phyloP scores from a whole-genome alignment of 352 stramenopile species.

The Pythium dissimile region DNA sequence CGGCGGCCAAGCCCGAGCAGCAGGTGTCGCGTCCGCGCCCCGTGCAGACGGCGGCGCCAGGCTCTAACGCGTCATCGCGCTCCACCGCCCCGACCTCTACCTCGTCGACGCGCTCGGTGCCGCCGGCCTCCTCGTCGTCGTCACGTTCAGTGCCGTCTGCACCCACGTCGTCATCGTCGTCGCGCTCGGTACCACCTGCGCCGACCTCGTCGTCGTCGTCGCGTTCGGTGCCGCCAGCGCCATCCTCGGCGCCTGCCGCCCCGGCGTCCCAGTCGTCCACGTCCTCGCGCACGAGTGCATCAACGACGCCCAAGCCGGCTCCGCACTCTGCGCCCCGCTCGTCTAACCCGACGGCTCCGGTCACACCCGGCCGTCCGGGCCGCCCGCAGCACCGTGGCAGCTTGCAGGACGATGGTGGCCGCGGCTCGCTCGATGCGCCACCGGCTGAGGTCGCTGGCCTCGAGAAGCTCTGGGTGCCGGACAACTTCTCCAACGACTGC shows the following conservation, averaged over 20 bases:
- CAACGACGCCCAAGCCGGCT: slow-evolving; percentile 4
- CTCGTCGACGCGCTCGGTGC: neutral
- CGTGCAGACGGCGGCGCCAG: slow-evolving; percentile 16
- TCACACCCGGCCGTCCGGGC: neutral
- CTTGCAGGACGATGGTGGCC: slow-evolving; percentile 24
- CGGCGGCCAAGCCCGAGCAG: slow-evolving; percentile 21
- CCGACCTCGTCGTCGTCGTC: neutral
- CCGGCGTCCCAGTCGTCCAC: slow-evolving; percentile 12
- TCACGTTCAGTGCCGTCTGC: slow-evolving; percentile 2
- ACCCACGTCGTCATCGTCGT: slow-evolving; percentile 24
- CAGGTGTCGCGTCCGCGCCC: slow-evolving; percentile 12
- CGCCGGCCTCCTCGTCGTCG: neutral
- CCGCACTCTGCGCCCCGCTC: slow-evolving; percentile 1
- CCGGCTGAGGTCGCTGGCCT: slow-evolving; percentile 62
- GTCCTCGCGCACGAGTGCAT: slow-evolving; percentile 1
- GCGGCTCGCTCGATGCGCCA: slow-evolving; percentile 49
- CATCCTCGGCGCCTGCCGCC: slow-evolving; percentile 14
- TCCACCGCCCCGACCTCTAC: neutral
- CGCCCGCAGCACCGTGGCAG: slow-evolving; percentile 24
- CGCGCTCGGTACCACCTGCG: neutral
- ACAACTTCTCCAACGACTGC: slow-evolving; percentile 85
- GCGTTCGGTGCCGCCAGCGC: slow-evolving; percentile 2
- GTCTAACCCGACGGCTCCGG: neutral
- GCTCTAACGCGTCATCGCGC: neutral
- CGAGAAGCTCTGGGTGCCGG: slow-evolving; percentile 83